These are phyloP conservation scores for Stagonosporopsis rhizophila DNA, from an alignment of 2,329 filamentous ascomycete species.

Conservation along the genomic window DNA sequence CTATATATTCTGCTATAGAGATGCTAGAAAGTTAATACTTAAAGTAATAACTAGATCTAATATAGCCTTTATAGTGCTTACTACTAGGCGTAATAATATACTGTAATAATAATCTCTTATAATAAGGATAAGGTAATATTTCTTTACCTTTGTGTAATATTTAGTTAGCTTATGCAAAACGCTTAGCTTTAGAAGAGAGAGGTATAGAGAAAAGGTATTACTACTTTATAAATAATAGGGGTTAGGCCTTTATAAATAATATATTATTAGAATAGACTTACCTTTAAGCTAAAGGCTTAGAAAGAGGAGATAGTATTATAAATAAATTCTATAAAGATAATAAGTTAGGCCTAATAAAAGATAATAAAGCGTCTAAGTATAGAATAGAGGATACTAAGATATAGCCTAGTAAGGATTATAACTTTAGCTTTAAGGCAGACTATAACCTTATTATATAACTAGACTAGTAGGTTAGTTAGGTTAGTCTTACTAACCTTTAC, in stretches of 20 bases:
- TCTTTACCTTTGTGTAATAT: neutral
- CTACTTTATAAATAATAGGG: neutral
- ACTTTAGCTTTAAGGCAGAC: too few species aligned
- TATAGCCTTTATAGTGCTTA: neutral
- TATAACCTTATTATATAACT: too few species aligned
- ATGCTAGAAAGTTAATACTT: neutral
- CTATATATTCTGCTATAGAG: neutral
- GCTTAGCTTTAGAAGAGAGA: neutral
- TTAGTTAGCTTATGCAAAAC: neutral
- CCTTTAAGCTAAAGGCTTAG: conserved; percentile 4
- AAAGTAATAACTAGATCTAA: neutral
- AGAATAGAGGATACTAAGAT: too few species aligned
- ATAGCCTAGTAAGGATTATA: too few species aligned
- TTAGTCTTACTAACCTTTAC: too few species aligned
- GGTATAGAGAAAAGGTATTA: neutral
- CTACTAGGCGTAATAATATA: neutral
- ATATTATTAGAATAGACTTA: neutral
- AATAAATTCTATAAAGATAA: neutral
- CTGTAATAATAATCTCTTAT: neutral
- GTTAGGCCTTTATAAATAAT: neutral
- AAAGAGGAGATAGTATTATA: neutral
- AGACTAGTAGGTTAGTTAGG: too few species aligned
- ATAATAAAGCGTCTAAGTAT: too few species aligned
- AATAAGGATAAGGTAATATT: neutral
- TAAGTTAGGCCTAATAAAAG: neutral